phyloP scores from a whole-genome alignment of 2,329 filamentous ascomycete genomes.

The Fusarium pilosicola region DNA sequence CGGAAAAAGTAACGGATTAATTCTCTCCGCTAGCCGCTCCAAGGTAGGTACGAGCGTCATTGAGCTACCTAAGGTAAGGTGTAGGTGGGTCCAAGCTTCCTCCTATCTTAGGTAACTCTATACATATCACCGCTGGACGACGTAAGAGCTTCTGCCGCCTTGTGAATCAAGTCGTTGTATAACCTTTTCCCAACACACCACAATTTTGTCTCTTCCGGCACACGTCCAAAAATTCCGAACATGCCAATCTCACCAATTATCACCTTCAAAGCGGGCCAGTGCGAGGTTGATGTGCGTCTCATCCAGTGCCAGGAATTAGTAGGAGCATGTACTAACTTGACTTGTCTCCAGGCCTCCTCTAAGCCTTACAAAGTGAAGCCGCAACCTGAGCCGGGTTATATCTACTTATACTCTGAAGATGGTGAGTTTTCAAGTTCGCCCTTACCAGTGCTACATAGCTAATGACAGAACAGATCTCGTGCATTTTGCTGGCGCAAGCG shows the following conservation, averaged over 20 bases:
- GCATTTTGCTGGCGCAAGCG: slow-evolving; percentile 96
- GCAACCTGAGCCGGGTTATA: slow-evolving; percentile 79
- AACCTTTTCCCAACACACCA: slow-evolving; percentile 11
- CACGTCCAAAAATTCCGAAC: slow-evolving; percentile 19
- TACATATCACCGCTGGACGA: slow-evolving; percentile 46
- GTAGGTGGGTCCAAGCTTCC: slow-evolving; percentile 4
- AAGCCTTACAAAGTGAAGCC: slow-evolving; percentile 79
- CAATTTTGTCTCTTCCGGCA: neutral
- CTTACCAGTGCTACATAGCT: neutral
- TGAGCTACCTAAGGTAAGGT: neutral
- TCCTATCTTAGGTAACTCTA: slow-evolving; percentile 32
- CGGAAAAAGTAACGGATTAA: slow-evolving; percentile 18
- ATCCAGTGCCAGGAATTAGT: neutral
- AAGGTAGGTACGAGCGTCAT: slow-evolving; percentile 1
- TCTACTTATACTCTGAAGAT: slow-evolving; percentile 94
- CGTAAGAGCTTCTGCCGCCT: slow-evolving; percentile 55
- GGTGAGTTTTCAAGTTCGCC: slow-evolving; percentile 58
- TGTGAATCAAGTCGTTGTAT: slow-evolving; percentile 24
- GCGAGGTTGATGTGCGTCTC: slow-evolving; percentile 78
- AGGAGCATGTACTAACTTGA: slow-evolving; percentile 32
- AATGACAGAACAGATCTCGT: slow-evolving; percentile 72
- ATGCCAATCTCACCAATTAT: slow-evolving; percentile 91
- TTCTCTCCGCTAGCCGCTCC: slow-evolving; percentile 4
- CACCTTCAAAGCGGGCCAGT: slow-evolving; percentile 95
- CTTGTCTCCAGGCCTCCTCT: slow-evolving; percentile 54